A percentile compares a stretch with the other conserved stretches of the same genome.
Evolutionary conservation across 2,329 filamentous ascomycete species (phyloP).

Genomic region (Neopestalotiopsis rosae): DNA sequence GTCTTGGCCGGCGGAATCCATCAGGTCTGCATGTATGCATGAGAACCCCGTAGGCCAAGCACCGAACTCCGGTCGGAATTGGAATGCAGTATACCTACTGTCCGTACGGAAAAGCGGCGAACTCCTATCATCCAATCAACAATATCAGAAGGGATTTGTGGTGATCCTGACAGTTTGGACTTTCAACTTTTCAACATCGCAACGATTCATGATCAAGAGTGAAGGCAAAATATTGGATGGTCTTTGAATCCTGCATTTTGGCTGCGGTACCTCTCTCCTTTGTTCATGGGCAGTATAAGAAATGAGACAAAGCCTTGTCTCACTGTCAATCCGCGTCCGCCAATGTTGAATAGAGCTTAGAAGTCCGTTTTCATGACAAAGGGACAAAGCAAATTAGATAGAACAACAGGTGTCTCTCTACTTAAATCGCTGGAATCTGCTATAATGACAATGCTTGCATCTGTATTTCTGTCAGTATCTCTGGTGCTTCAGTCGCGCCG

Average conservation of each 20-base stretch:
- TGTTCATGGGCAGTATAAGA: not conserved
- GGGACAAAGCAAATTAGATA: not conserved
- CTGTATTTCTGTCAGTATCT: not conserved
- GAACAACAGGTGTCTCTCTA: not conserved
- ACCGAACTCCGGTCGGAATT: conserved; percentile 2
- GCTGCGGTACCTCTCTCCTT: not conserved
- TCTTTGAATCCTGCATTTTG: not conserved
- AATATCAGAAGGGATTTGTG: no score
- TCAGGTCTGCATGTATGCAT: not conserved
- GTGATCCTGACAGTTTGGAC: no score
- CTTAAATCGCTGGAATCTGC: not conserved
- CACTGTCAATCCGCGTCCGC: not conserved
- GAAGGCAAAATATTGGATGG: not conserved
- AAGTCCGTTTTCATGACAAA: not conserved
- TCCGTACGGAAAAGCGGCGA: not conserved
- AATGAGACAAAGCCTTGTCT: not conserved
- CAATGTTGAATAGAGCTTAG: not conserved
- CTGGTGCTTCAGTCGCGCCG: not conserved
- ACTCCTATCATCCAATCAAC: no score
- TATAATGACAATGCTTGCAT: not conserved
- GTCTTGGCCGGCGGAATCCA: not conserved
- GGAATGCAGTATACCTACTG: not conserved
- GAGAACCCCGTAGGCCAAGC: not conserved
- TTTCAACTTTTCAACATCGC: no score
- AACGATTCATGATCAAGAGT: not conserved